Percentiles rank a stretch among this genome's conserved stretches.
Evolutionary conservation across 495 filamentous ascomycete species (phyloP).

Genomic region (Penicillium antarcticum): DNA sequence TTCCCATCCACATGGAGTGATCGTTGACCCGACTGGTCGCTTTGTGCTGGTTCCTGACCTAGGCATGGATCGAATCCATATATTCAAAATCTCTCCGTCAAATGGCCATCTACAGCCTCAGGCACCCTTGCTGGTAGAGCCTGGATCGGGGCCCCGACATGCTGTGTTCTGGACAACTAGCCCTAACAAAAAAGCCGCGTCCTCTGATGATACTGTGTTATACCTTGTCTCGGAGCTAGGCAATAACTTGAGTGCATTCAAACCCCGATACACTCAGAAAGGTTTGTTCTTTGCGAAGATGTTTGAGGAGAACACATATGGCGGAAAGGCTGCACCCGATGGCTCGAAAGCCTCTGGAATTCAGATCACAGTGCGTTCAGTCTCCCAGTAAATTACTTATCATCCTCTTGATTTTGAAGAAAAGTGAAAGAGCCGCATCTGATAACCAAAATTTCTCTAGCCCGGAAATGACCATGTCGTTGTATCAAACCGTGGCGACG

Average conservation of each 20-base stretch:
- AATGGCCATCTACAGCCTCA: slow-evolving; percentile 14
- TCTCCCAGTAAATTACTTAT: too few relatives aligned
- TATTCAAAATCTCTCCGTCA: slow-evolving; percentile 46
- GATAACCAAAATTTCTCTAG: not conserved
- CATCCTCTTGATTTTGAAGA: too few relatives aligned
- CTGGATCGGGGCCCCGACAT: slow-evolving; percentile 63
- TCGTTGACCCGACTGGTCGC: slow-evolving; percentile 58
- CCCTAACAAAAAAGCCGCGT: slow-evolving; percentile 9
- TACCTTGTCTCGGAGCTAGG: slow-evolving; percentile 57
- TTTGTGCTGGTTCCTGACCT: slow-evolving; percentile 63
- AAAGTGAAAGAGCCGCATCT: not conserved
- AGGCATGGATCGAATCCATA: slow-evolving; percentile 58
- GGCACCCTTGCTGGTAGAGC: slow-evolving; percentile 14
- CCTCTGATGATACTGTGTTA: slow-evolving; percentile 27
- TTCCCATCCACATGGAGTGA: slow-evolving; percentile 59
- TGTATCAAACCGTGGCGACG: slow-evolving; percentile 60
- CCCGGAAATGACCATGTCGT: slow-evolving; percentile 20
- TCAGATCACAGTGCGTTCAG: slow-evolving; percentile 48
- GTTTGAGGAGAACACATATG: slow-evolving; percentile 44
- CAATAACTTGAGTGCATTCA: slow-evolving; percentile 52
- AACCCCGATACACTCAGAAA: slow-evolving; percentile 41
- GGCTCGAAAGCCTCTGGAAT: slow-evolving; percentile 57
- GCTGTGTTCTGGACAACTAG: slow-evolving; percentile 45
- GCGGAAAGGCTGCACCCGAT: slow-evolving; percentile 25
- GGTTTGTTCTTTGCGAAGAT: slow-evolving; percentile 39